Evolutionary conservation across 306 rosid genomes (phyloP).

Genomic region (Ormosia emarginata): DNA sequence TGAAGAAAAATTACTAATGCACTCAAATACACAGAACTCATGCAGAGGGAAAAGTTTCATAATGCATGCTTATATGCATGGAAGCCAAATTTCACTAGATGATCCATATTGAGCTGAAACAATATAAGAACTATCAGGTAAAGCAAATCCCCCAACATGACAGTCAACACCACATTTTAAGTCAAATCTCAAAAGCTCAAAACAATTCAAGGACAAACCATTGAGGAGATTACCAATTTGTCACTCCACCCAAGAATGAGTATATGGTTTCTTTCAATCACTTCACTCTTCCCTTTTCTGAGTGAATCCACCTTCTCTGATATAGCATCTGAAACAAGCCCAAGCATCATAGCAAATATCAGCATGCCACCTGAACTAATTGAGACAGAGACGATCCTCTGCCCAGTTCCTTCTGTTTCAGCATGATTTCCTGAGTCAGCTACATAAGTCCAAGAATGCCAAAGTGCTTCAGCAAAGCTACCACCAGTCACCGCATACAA

Average conservation of each 20-base stretch:
- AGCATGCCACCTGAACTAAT: conserved; percentile 98
- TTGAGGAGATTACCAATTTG: conserved; percentile 67
- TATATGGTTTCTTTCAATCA: conserved; percentile 88
- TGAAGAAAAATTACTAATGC: conserved; percentile 16
- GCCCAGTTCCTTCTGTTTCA: conserved; percentile 88
- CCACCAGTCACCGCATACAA: conserved; percentile 87
- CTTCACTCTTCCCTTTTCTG: conserved; percentile 97
- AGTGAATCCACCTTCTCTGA: conserved; percentile 97
- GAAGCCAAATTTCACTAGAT: background rate
- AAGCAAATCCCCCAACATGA: background rate
- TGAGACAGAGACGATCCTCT: conserved; percentile 96
- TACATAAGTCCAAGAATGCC: conserved; percentile 98
- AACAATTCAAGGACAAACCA: background rate
- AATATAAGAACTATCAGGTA: background rate
- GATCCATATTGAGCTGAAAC: background rate
- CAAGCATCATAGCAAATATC: conserved; percentile 98
- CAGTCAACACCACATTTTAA: background rate
- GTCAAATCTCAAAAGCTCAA: background rate
- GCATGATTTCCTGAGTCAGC: conserved; percentile 99
- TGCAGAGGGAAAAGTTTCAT: background rate
- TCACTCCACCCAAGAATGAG: conserved; percentile 99
- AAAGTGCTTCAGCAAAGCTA: conserved; percentile 88
- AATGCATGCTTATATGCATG: conserved; percentile 1
- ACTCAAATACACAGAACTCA: background rate
- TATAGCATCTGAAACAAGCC: conserved; percentile 95